Evolutionary conservation across 495 filamentous ascomycete genomes (phyloP), one percentile per base, ranked within the genome.

Genomic region (Apodospora peruviana): DNA sequence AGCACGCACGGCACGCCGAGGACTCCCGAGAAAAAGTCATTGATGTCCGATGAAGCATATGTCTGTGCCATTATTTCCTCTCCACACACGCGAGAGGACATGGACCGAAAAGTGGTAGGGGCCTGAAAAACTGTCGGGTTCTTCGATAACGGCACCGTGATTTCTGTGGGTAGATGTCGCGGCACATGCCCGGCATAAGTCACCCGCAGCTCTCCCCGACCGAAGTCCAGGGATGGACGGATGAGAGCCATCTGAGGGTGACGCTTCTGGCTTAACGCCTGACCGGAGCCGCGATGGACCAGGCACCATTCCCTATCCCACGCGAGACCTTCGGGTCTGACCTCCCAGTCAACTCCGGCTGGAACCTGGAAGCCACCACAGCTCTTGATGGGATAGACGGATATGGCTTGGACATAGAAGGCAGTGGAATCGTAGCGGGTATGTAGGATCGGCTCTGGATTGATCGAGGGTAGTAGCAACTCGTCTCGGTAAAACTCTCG

Each of bases 221-320:
- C 66, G 37, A 93, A 76, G 51, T 94, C 85, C 17, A 95, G 67
- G 1, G 44, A 59, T 3, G 91, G 88, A 32, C 77, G 72, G 35
- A 96, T 77, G 10, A 95, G 75, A 4, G 87, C 83, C 90, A 96
- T 95, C 16, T 72, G 76, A 2, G 88, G 87, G 58, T 94, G 82
- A 47, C 79, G 72, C 66, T 95, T 95, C 61, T 94, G 89, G 52
- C 77, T 91, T 41, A 96, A 66, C 0, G 83, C 87, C 40, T 79
- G 79, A 0, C 83, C 83, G 2, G 88, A 90, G 8, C 88, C 86
- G 58, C 84, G 80, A 61, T 95, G 89, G 14, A 96, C 77, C 14
- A 96, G 66, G 60, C 89, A 95, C 91, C 91, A 96, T 67, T 96
- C 91, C 43, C 90, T 72, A 63, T 96, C 91, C 90, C 90, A 95